Base-by-base conservation (phyloP, 2,329 filamentous ascomycete species). In the Phialophora verrucosa region DNA sequence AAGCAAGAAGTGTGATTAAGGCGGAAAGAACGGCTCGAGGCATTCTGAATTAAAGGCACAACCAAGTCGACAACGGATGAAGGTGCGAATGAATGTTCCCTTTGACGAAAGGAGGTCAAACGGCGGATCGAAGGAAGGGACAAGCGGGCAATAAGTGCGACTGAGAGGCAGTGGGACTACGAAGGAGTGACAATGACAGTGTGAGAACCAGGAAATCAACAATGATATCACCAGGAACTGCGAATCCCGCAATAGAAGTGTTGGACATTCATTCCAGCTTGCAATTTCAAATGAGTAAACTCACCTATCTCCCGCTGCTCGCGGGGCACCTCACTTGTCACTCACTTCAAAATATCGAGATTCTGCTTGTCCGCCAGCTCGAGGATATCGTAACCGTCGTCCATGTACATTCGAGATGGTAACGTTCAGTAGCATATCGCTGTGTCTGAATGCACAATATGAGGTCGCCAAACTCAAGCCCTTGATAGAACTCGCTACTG, bases 11-110 rank as follows among this genome's bases (percentile, higher is more conserved):
- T 23, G n/a, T 35, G 11, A 56, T 23, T 10, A 53, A 1, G 14
- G 55, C 14, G 38, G 20, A 23, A 20, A 63, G 25, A 17, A 44
- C 27, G 31, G 55, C 44, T 49, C 25, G 29, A 63, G 57, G 35
- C 66, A 68, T 68, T 25, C 17, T 59, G 63, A 35, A 10, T 53
- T 12, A 29, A 23, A 23, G 53, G 27, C 27, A 25, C 4, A 12
- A 27, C 10, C 10, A n/a, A 11, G 49, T 11, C 14, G 47, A 53
- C n/a, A 25, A 29, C 17, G 8, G 31, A 29, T 12, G 20, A 42
- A 50, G 31, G 27, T 42, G 23, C 7, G 10, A 38, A 59, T 29
- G 57, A n/a, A 23, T 35, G 25, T 32, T 27, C 20, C 20, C 23
- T 2, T 27, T 17, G 20, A 53, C 11, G 49, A 53, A 44, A 44